Base-by-base conservation (phyloP, 2,329 filamentous ascomycete genomes). In the Setomelanomma holmii region DNA sequence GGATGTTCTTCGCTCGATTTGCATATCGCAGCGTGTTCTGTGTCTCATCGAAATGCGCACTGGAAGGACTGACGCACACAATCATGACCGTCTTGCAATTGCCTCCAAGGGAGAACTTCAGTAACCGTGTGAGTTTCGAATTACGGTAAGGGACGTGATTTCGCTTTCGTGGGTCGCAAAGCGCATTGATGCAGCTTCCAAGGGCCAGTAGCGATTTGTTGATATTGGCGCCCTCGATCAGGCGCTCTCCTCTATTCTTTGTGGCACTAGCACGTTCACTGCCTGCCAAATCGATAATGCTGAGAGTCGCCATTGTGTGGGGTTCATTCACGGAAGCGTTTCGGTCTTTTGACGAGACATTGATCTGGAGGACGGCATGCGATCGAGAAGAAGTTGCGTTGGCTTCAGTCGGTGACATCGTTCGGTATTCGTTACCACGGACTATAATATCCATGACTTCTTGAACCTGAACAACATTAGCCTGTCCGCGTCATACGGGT, bases 41-140 rank as follows among this genome's bases (percentile, higher is more conserved):
- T 0, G 93, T 97, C 77, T 99, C 95, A 74, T 99, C 95, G 66
- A 95, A 99, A 76, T 99, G 95, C 4, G 90, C 89, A 68, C 95
- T 98, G 1, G 92, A 97, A 1, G 95, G 95, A 64, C 93, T 97
- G 47, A 99, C 91, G 68, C 95, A 99, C 21, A 99, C 95, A 74
- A 99, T 98, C 95, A 99, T 99, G 73, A 99, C 95, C 0, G 95
- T 99, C 77, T 93, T 96, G 82, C 95, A 99, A 75, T 99, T 99
- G 3, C 95, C 95, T 23, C 95, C 95, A 0, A 99, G 85, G 0
- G 93, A 96, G 77, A 99, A 99, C 69, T 99, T 99, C 47, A 99
- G 84, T 4, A 99, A 82, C 46, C 95, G 88, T 0, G 95, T 99
- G 48, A 99, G 87, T 70, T 98, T 99, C 59, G 93, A 98, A 78